A percentile compares a stretch with the other conserved stretches of the same genome.
These are phyloP conservation scores for Oryza officinalis DNA, from an alignment of 176 grass and related monocot species.

Conservation along the genomic window DNA sequence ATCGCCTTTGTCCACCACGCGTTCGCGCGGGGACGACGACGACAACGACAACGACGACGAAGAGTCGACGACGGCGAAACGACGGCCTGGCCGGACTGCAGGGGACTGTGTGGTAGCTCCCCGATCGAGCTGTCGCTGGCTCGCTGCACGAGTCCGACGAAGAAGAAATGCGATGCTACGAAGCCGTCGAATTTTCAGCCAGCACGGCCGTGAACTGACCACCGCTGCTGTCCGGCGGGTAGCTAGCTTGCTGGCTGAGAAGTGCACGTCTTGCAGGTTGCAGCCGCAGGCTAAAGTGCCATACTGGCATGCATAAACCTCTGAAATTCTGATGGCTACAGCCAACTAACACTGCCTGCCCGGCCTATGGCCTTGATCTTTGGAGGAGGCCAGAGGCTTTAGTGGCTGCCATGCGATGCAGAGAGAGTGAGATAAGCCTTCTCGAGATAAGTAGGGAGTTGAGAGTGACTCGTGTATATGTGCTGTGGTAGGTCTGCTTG, in stretches of 20 bases:
- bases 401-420: conserved; percentile 17
- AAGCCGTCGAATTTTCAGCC: conserved; percentile 11
- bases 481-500: conserved; percentile 26
- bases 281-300: not conserved
- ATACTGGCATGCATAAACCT: not conserved
- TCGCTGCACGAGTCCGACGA: not conserved
- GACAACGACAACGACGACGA: not conserved
- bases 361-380: conserved; percentile 15
- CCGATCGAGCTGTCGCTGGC: conserved; percentile 20
- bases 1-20: not conserved
- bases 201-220: not conserved
- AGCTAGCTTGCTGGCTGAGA: conserved; percentile 5
- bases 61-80: not conserved
- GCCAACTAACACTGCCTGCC: conserved; percentile 1
- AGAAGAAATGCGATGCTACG: conserved; percentile 19
- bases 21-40: not conserved
- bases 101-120: not conserved
- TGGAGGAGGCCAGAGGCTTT: not conserved
- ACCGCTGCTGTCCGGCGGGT: not conserved
- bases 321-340: conserved; percentile 18
- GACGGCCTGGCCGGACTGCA: not conserved
- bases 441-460: conserved; percentile 7
- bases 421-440: conserved; percentile 13
- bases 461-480: conserved; percentile 19
- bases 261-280: not conserved